Conservation (phyloP, 805 yeast species). For the Lipomyces chichibuensis region DNA sequence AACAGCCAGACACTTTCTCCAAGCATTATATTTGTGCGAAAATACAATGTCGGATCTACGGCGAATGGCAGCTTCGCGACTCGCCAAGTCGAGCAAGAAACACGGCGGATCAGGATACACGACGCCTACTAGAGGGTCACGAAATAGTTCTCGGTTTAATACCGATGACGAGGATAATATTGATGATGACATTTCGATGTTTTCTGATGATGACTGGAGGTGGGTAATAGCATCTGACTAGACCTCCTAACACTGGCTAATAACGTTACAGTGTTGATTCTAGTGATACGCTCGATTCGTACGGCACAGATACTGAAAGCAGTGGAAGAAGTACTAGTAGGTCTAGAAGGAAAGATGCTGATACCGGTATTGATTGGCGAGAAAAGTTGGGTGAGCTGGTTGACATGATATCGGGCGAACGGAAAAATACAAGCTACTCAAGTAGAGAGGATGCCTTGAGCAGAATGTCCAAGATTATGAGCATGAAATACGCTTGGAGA, state of each 20-base stretch:
- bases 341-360: constrained; percentile 23
- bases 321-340: constrained; percentile 17
- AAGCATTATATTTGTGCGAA: neutral
- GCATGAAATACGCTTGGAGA: constrained; percentile 31
- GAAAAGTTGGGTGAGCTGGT: constrained; percentile 24
- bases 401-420: constrained; percentile 28
- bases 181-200: constrained; percentile 23
- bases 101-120: constrained; percentile 1
- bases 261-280: constrained; percentile 17
- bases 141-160: constrained; percentile 8
- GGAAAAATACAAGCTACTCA: constrained; percentile 20
- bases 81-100: constrained; percentile 10
- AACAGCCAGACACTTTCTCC: neutral
- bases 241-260: neutral
- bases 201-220: constrained; percentile 35
- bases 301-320: constrained; percentile 19
- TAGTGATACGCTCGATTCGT: constrained; percentile 25
- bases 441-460: constrained; percentile 30
- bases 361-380: constrained; percentile 30
- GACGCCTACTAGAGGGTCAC: neutral
- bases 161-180: constrained; percentile 26
- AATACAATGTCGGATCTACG: constrained; percentile 25
- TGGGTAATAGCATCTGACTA: neutral
- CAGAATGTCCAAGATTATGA: constrained; percentile 24
- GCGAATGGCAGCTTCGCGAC: constrained; percentile 28